Evolutionary conservation across 805 yeast genomes (phyloP).

Genomic region (Kodamaea jinghongensis): DNA sequence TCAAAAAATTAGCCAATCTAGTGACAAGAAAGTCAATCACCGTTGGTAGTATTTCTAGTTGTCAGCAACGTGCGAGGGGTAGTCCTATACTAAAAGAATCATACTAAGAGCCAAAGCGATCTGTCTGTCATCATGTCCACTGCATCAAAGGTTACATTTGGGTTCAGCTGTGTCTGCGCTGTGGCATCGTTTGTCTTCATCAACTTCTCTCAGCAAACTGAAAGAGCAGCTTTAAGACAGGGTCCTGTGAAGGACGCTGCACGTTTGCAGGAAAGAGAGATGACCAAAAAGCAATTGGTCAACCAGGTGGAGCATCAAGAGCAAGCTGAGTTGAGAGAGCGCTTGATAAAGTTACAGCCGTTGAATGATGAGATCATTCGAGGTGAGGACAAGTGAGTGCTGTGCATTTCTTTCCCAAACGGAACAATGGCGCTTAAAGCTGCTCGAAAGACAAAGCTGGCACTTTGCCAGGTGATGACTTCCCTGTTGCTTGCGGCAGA

Average conservation of each 20-base stretch:
- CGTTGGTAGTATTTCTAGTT: no score
- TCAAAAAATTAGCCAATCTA: no score
- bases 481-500: no score
- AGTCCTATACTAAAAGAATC: no score
- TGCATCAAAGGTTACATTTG: conserved; percentile 75
- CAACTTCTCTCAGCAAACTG: conserved; percentile 65
- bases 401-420: no score
- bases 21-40: no score
- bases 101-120: no score
- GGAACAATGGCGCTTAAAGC: no score
- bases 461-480: no score
- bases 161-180: conserved; percentile 51
- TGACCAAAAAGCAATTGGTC: conserved; percentile 42
- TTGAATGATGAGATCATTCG: conserved; percentile 38
- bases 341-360: conserved; percentile 62
- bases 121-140: conserved; percentile 75
- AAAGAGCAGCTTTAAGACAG: conserved; percentile 67
- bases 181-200: conserved; percentile 65
- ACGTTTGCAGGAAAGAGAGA: conserved; percentile 48
- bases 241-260: conserved; percentile 86
- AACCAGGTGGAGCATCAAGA: conserved; percentile 66
- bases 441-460: no score
- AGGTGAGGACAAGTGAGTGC: conserved; percentile 22
- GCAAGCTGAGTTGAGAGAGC: conserved; percentile 57
- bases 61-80: no score